These are phyloP conservation scores for Aegle marmelos DNA, from an alignment of 345 rosid genomes.

Conservation along the genomic window DNA sequence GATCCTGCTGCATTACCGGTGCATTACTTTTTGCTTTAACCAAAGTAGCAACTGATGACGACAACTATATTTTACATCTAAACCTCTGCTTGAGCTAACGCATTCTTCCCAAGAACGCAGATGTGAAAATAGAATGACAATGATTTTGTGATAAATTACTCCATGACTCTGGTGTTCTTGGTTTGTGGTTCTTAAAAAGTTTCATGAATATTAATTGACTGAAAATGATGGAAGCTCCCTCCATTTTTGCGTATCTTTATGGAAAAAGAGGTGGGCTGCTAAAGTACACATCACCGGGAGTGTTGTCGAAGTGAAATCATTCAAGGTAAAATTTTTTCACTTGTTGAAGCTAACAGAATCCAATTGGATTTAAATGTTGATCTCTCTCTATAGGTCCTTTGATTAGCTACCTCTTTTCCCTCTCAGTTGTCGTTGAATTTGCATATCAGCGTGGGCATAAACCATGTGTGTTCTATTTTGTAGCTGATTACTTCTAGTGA, in stretches of 20 bases:
- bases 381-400: not conserved
- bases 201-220: not conserved
- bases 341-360: no score
- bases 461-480: slow-evolving; percentile 4
- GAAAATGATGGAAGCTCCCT: not conserved
- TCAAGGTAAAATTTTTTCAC: no score
- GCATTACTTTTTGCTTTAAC: slow-evolving; percentile 20
- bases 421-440: not conserved
- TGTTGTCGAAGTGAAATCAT: no score
- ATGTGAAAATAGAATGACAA: not conserved
- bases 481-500: not conserved
- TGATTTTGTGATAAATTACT: not conserved
- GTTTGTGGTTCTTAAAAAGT: not conserved
- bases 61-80: not conserved
- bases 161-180: not conserved
- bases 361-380: not conserved
- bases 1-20: slow-evolving; percentile 56
- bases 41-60: not conserved
- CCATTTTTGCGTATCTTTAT: not conserved
- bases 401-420: not conserved
- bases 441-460: not conserved
- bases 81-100: not conserved
- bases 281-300: not conserved
- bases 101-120: not conserved
- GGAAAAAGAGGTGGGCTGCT: not conserved